Evolutionary conservation across 2,329 filamentous ascomycete genomes (phyloP).

Genomic region (Pyrenochaeta sp.): DNA sequence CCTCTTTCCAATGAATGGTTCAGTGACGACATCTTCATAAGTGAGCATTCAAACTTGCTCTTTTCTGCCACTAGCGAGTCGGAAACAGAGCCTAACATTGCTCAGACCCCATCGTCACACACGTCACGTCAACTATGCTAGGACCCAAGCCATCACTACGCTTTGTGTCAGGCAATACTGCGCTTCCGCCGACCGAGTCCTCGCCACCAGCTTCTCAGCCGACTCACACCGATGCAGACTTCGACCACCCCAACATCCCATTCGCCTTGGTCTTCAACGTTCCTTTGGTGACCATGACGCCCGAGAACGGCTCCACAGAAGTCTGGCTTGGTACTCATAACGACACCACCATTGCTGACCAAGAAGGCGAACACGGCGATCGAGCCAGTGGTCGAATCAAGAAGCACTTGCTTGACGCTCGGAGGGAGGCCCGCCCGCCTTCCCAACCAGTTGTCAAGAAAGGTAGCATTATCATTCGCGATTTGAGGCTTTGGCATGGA

Average conservation of each 20-base stretch:
- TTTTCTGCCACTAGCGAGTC: neutral
- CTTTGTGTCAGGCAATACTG: slow-evolving; percentile 48
- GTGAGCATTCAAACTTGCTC: slow-evolving; percentile 45
- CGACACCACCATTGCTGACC: slow-evolving; percentile 44
- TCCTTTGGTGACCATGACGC: slow-evolving; percentile 55
- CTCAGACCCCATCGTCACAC: slow-evolving; percentile 63
- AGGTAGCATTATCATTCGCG: slow-evolving; percentile 57
- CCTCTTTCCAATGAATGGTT: slow-evolving; percentile 57
- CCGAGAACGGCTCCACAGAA: slow-evolving; percentile 60
- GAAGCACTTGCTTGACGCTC: slow-evolving; percentile 28
- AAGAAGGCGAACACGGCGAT: slow-evolving; percentile 52
- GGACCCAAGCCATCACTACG: slow-evolving; percentile 41
- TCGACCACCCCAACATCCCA: slow-evolving; percentile 45
- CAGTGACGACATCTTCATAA: slow-evolving; percentile 59
- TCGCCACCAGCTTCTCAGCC: slow-evolving; percentile 44
- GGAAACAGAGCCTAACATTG: neutral
- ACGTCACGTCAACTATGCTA: slow-evolving; percentile 61
- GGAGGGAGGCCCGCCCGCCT: slow-evolving; percentile 25
- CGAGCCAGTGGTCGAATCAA: slow-evolving; percentile 42
- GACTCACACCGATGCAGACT: slow-evolving; percentile 46
- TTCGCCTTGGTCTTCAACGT: slow-evolving; percentile 60
- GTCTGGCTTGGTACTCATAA: slow-evolving; percentile 61
- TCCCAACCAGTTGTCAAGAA: slow-evolving; percentile 49
- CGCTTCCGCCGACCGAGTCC: slow-evolving; percentile 56
- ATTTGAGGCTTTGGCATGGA: slow-evolving; percentile 61